A percentile compares a stretch with the other conserved stretches of the same genome.
phyloP scores from a whole-genome alignment of 345 rosid species.

The Eucalyptus camaldulensis region DNA sequence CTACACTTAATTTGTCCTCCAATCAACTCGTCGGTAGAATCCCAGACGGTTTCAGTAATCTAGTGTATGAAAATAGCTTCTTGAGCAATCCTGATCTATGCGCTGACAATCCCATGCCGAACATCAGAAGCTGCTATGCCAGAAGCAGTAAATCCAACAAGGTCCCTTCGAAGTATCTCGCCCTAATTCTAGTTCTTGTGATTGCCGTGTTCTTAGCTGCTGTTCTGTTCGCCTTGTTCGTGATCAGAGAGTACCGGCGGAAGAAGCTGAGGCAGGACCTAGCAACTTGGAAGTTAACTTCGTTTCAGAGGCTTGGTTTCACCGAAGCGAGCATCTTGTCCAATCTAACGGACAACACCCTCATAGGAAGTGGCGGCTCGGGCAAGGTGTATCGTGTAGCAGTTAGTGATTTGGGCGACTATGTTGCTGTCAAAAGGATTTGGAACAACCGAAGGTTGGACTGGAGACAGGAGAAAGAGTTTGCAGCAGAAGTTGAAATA shows the following conservation, averaged over 20 bases:
- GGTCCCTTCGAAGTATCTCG: slow-evolving; percentile 30
- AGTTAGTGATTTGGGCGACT: slow-evolving; percentile 20
- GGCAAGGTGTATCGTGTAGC: slow-evolving; percentile 69
- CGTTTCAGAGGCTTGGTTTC: slow-evolving; percentile 67
- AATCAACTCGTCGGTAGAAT: slow-evolving; percentile 54
- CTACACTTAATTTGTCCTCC: slow-evolving; percentile 50
- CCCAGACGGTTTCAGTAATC: slow-evolving; percentile 41
- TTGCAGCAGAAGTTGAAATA: slow-evolving; percentile 67
- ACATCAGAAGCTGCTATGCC: slow-evolving; percentile 43
- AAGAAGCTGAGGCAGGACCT: slow-evolving; percentile 20
- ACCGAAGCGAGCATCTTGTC: slow-evolving; percentile 44
- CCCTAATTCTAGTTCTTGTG: slow-evolving; percentile 27
- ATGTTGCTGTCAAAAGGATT: slow-evolving; percentile 84
- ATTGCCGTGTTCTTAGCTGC: slow-evolving; percentile 12
- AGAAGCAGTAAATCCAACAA: slow-evolving; percentile 3
- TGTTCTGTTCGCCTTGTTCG: slow-evolving; percentile 14
- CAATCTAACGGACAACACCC: slow-evolving; percentile 52
- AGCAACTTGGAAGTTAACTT: slow-evolving; percentile 68
- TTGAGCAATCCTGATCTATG: slow-evolving; percentile 62
- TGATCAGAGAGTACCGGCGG: slow-evolving; percentile 28
- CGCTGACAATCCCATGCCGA: slow-evolving; percentile 23
- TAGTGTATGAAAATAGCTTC: slow-evolving; percentile 62
- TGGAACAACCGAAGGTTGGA: slow-evolving; percentile 46
- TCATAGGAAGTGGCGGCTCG: slow-evolving; percentile 88
- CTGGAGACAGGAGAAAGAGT: slow-evolving; percentile 55